Base-by-base conservation (phyloP, 148 eudicot species). In the Chenopodium album region DNA sequence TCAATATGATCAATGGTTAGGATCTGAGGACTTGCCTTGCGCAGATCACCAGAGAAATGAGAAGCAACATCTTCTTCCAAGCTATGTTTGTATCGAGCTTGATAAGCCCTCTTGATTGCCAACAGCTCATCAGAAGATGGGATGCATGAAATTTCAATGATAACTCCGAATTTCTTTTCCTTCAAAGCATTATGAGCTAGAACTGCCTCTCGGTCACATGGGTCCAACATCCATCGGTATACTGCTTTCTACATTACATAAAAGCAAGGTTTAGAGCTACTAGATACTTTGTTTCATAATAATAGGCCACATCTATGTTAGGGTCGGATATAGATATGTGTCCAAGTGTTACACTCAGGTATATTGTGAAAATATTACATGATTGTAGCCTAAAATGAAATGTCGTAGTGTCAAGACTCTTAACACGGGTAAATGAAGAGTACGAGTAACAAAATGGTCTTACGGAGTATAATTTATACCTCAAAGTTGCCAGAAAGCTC, bases 11-110 rank as follows among this genome's bases (percentile, higher is more conserved):
- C 31, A 34, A 12, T 22, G 32, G 23, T 29, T 16, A 54, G 9
- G 66, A 7, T n/a, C 19, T 16, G 19, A 67, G 23, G 29, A 69
- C 78, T 79, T 84, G 79, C 96, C 93, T 89, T 89, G 79, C 98
- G 89, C 20, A 92, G 52, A 37, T 94, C 91, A 29, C 91, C 90
- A 31, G 88, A 74, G 80, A 90, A 85, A 70, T 88, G 77, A 17
- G 84, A 87, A 65, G 96, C 91, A 26, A 92, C 85, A 78, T 94
- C 98, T 74, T 94, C 98, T 82, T 94, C 98, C 85, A 92, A 23
- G 79, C 91, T 89, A 71, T 77, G 93, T 75, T 83, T 81, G 84
- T 84, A 92, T 17, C 90, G 92, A 44, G 78, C 81, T 56, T 90
- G 96, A 80, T 94, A 94, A 32, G 94, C 96, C n/a, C 92, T 82